Conservation (phyloP, 768 basidiomycete genomes). For the Trametes meyenii region DNA sequence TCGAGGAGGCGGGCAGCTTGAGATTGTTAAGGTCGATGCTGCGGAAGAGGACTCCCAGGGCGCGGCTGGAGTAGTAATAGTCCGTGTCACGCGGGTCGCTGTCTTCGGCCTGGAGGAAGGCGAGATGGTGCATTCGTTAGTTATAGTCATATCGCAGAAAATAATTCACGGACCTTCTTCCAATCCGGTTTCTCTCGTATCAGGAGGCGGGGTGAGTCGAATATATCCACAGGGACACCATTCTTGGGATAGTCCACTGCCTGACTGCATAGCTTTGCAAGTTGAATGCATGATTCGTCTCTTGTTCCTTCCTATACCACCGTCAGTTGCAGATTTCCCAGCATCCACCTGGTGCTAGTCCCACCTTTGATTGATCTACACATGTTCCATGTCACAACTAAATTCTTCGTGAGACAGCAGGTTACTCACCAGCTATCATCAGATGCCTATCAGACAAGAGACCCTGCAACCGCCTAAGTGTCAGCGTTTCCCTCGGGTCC, state of each 20-base stretch:
- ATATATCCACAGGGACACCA: slow-evolving; percentile 63
- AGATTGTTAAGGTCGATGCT: slow-evolving; percentile 51
- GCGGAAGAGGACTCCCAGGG: slow-evolving; percentile 74
- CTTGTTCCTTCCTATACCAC: slow-evolving; percentile 56
- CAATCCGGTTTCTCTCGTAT: slow-evolving; percentile 80
- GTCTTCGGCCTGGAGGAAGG: slow-evolving; percentile 29
- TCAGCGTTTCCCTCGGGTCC: background rate
- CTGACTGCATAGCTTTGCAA: slow-evolving; percentile 64
- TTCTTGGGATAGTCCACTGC: slow-evolving; percentile 86
- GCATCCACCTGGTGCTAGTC: background rate
- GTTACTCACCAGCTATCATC: slow-evolving; percentile 62
- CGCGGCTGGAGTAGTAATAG: slow-evolving; percentile 72
- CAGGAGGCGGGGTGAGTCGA: slow-evolving; percentile 51
- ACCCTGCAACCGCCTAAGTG: slow-evolving; percentile 5
- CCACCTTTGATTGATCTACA: slow-evolving; percentile 72
- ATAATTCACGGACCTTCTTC: slow-evolving; percentile 45
- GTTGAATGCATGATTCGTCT: slow-evolving; percentile 55
- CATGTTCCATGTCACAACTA: background rate
- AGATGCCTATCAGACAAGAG: slow-evolving; percentile 59
- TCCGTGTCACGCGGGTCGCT: slow-evolving; percentile 54
- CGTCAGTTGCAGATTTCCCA: background rate
- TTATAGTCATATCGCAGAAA: background rate
- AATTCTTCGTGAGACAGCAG: too few species aligned
- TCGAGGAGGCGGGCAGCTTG: slow-evolving; percentile 20
- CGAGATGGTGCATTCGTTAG: background rate